Conservation (phyloP, 176 grass and related monocot species). For the Sorghum bicolor region DNA sequence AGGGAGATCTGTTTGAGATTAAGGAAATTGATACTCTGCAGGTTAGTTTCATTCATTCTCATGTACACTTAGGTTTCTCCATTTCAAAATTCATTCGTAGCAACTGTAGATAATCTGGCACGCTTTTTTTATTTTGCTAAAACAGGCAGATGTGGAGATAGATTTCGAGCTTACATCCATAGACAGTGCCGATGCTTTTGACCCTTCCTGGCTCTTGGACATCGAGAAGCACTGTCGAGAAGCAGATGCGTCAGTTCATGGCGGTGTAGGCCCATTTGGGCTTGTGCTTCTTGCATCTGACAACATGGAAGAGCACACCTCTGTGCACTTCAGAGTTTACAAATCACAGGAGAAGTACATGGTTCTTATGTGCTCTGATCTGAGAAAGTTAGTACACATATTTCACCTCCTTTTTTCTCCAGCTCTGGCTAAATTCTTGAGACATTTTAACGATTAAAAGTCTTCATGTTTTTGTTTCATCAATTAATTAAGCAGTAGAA, state of each 20-base stretch:
- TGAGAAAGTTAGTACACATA: slow-evolving; percentile 42
- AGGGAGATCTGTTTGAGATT: slow-evolving; percentile 54
- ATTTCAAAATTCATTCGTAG: not conserved
- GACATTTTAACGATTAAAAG: not conserved
- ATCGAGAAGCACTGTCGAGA: slow-evolving; percentile 55
- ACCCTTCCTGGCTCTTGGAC: slow-evolving; percentile 64
- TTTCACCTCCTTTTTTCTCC: not conserved
- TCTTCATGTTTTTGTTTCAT: not conserved
- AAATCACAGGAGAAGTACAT: slow-evolving; percentile 51
- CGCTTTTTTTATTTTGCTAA: not conserved
- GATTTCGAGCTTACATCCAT: slow-evolving; percentile 54
- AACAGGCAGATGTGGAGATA: slow-evolving; percentile 81
- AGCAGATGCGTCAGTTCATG: slow-evolving; percentile 39
- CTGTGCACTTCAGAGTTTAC: slow-evolving; percentile 72
- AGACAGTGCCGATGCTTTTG: slow-evolving; percentile 49
- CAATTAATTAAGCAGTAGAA: not conserved
- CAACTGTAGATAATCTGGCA: slow-evolving; percentile 28
- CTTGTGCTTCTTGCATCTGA: slow-evolving; percentile 69
- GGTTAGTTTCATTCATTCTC: slow-evolving; percentile 25
- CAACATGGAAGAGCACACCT: slow-evolving; percentile 60
- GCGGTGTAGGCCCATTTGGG: slow-evolving; percentile 71
- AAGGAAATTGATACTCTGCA: slow-evolving; percentile 57
- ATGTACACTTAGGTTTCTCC: not conserved
- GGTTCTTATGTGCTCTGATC: slow-evolving; percentile 73
- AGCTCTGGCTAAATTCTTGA: not conserved